phyloP scores from a whole-genome alignment of 768 basidiomycete genomes.

The Boletus insuetus region DNA sequence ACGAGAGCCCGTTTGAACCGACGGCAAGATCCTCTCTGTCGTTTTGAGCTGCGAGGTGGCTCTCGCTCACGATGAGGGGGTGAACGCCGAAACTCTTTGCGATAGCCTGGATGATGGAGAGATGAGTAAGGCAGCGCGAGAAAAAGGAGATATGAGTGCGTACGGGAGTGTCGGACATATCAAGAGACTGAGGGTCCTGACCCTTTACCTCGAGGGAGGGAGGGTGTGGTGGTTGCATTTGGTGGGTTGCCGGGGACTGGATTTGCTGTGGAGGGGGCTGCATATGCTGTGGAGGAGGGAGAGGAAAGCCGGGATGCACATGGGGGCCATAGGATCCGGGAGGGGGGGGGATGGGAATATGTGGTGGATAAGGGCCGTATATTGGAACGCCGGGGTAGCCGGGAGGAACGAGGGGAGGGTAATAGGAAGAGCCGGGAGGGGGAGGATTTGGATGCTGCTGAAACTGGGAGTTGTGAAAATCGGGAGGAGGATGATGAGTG shows the following conservation, averaged over 20 bases:
- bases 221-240: conserved; percentile 18
- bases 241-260: conserved; percentile 25
- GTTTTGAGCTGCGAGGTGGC: conserved; percentile 48
- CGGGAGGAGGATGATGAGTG: conserved; percentile 22
- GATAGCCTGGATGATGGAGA: conserved; percentile 44
- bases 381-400: conserved; percentile 43
- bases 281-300: conserved; percentile 39
- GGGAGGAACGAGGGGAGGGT: conserved; percentile 38
- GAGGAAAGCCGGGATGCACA: conserved; percentile 60
- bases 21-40: conserved; percentile 78
- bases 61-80: conserved; percentile 62
- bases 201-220: conserved; percentile 53
- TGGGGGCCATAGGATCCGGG: conserved; percentile 52
- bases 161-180: conserved; percentile 71
- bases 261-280: conserved; percentile 39
- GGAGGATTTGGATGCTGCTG: conserved; percentile 23
- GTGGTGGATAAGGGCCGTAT: conserved; percentile 44
- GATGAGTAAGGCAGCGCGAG: conserved; percentile 1
- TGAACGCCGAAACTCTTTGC: conserved; percentile 81
- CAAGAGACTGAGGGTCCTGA: conserved; percentile 75
- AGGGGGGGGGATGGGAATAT: conserved; percentile 38
- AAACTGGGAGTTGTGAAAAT: conserved; percentile 36
- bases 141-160: not conserved
- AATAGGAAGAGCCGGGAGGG: conserved; percentile 32
- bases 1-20: conserved; percentile 66